Percentiles rank a stretch among this genome's conserved stretches.
Evolutionary conservation across 441 rosid genomes (phyloP).

Genomic region (Sinapis alba): DNA sequence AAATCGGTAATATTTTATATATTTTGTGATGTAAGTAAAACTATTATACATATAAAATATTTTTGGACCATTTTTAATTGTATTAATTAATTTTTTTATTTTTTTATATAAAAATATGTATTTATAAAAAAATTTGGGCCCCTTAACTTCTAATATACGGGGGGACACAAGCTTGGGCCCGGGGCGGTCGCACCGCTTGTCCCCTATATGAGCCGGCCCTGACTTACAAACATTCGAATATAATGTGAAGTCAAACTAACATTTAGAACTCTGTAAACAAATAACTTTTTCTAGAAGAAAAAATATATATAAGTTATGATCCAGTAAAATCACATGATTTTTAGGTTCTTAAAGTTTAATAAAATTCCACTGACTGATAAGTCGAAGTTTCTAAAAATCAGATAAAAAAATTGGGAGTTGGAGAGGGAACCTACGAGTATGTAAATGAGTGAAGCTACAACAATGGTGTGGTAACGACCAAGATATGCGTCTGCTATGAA

Average conservation of each 20-base stretch:
- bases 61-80: too few relatives aligned
- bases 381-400: background rate
- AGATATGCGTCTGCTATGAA: constrained; percentile 61
- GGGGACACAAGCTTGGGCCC: too few relatives aligned
- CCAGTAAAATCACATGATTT: background rate
- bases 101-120: too few relatives aligned
- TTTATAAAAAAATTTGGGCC: too few relatives aligned
- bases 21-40: too few relatives aligned
- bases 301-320: background rate
- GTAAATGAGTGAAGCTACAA: constrained; percentile 57
- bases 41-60: too few relatives aligned
- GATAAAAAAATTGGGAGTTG: background rate
- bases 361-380: background rate
- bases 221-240: too few relatives aligned
- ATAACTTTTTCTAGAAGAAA: background rate
- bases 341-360: background rate
- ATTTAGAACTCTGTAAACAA: background rate
- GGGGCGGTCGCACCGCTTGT: too few relatives aligned
- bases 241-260: background rate
- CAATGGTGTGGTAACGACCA: constrained; percentile 58
- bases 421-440: constrained; percentile 42
- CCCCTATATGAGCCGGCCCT: too few relatives aligned
- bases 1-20: too few relatives aligned
- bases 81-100: too few relatives aligned
- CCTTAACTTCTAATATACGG: too few relatives aligned